Percentiles rank a stretch among this genome's conserved stretches.
Evolutionary conservation across 1,284 basidiomycete genomes (phyloP).

Genomic region (Cryptococcus amylolentus): DNA sequence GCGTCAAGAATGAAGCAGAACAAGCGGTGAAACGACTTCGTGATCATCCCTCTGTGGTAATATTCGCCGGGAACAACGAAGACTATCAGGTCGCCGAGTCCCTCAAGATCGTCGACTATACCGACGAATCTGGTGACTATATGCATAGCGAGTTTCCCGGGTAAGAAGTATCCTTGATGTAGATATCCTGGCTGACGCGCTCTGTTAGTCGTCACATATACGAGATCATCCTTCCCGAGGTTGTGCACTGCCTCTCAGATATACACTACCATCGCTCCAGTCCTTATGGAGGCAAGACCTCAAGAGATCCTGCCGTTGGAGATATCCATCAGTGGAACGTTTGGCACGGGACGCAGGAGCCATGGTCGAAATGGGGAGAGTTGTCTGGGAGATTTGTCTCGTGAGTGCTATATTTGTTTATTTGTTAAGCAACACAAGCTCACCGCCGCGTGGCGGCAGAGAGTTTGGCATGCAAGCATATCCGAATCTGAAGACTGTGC

Average conservation of each 20-base stretch:
- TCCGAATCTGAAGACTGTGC: slow-evolving; percentile 76
- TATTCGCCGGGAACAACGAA: slow-evolving; percentile 89
- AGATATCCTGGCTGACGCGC: not conserved
- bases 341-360: slow-evolving; percentile 78
- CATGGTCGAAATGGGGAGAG: slow-evolving; percentile 85
- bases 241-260: slow-evolving; percentile 63
- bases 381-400: slow-evolving; percentile 81
- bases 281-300: slow-evolving; percentile 76
- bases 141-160: slow-evolving; percentile 78
- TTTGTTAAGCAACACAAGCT: not conserved
- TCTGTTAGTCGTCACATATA: slow-evolving; percentile 66
- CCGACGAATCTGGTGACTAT: slow-evolving; percentile 73
- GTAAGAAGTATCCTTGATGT: slow-evolving; percentile 17
- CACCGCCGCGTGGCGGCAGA: slow-evolving; percentile 8
- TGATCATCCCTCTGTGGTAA: slow-evolving; percentile 62
- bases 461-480: slow-evolving; percentile 58
- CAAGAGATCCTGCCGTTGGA: slow-evolving; percentile 70
- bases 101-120: slow-evolving; percentile 70
- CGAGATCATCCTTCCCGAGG: slow-evolving; percentile 70
- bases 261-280: slow-evolving; percentile 77
- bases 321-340: slow-evolving; percentile 91
- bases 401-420: slow-evolving; percentile 52
- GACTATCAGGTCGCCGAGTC: slow-evolving; percentile 67
- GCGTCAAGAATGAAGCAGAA: slow-evolving; percentile 52
- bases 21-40: slow-evolving; percentile 52